phyloP scores from a whole-genome alignment of 1,284 basidiomycete genomes.

The Cryptococcus wingfieldii region DNA sequence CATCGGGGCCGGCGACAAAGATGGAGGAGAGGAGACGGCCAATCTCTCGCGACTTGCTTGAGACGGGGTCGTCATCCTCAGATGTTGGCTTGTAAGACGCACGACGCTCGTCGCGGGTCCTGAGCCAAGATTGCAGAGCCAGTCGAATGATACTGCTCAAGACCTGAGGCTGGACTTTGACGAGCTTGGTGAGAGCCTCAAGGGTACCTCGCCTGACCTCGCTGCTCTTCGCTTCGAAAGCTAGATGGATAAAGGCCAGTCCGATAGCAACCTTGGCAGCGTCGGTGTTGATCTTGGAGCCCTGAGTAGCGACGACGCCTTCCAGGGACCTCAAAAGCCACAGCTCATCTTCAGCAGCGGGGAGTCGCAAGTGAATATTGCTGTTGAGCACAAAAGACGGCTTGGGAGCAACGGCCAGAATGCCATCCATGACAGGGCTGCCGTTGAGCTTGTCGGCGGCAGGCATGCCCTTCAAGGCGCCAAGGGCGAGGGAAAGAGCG shows the following conservation, averaged over 20 bases:
- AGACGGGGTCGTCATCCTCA: slow-evolving; percentile 27
- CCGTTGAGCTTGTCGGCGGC: slow-evolving; percentile 27
- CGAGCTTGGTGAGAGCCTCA: slow-evolving; percentile 49
- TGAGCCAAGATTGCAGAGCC: slow-evolving; percentile 51
- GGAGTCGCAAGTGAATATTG: slow-evolving; percentile 72
- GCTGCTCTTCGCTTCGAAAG: slow-evolving; percentile 57
- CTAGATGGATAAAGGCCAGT: slow-evolving; percentile 63
- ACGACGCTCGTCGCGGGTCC: slow-evolving; percentile 26
- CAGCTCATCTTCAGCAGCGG: slow-evolving; percentile 61
- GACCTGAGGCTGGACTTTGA: slow-evolving; percentile 51
- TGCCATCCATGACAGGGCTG: slow-evolving; percentile 39
- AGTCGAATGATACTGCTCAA: slow-evolving; percentile 58
- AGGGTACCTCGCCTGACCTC: slow-evolving; percentile 57
- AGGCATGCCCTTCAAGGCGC: slow-evolving; percentile 51
- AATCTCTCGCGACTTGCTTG: slow-evolving; percentile 34
- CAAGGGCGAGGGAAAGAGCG: slow-evolving; percentile 64
- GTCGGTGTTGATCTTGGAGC: slow-evolving; percentile 58
- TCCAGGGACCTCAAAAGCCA: slow-evolving; percentile 74
- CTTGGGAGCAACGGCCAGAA: slow-evolving; percentile 55
- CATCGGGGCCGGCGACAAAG: slow-evolving; percentile 16
- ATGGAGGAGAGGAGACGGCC: slow-evolving; percentile 32
- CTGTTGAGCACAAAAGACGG: slow-evolving; percentile 83
- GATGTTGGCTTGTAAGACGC: slow-evolving; percentile 19
- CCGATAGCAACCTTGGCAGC: slow-evolving; percentile 61
- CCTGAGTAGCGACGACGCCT: slow-evolving; percentile 55